Percentiles rank a stretch among this genome's conserved stretches.
Conservation (phyloP, 345 rosid species). For the Gossypium bickii region DNA sequence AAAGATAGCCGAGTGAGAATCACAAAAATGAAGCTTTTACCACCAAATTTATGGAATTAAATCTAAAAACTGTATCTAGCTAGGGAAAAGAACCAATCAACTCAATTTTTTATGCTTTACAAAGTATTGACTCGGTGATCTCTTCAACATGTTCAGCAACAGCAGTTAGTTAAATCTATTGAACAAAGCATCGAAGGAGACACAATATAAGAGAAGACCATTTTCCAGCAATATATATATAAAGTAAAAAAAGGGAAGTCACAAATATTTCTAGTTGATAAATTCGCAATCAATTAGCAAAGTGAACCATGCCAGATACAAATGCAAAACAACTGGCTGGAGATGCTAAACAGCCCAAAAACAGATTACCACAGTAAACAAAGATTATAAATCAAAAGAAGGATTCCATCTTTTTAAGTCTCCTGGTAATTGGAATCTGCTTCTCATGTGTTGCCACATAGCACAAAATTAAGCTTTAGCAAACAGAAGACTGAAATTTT, state of each 20-base stretch:
- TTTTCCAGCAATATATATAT: neutral
- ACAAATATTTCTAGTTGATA: neutral
- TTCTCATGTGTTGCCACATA: neutral
- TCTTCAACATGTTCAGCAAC: neutral
- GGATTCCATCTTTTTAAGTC: neutral
- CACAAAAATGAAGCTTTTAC: neutral
- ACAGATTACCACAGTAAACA: neutral
- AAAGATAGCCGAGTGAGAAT: slow-evolving; percentile 1
- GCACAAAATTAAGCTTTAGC: neutral
- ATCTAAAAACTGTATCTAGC: neutral
- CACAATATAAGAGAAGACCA: neutral
- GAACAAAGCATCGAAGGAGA: neutral
- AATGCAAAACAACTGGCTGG: neutral
- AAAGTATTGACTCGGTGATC: too few species aligned
- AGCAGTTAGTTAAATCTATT: neutral
- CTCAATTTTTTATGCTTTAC: neutral
- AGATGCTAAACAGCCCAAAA: neutral
- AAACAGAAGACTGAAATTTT: neutral
- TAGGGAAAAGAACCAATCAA: neutral
- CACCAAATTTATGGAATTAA: neutral
- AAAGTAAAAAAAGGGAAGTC: neutral
- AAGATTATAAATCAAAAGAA: neutral
- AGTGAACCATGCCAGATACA: neutral
- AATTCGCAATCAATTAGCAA: neutral
- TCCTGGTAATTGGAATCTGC: neutral